phyloP scores from a whole-genome alignment of 768 basidiomycete genomes.

The Gloeostereum incarnatum region DNA sequence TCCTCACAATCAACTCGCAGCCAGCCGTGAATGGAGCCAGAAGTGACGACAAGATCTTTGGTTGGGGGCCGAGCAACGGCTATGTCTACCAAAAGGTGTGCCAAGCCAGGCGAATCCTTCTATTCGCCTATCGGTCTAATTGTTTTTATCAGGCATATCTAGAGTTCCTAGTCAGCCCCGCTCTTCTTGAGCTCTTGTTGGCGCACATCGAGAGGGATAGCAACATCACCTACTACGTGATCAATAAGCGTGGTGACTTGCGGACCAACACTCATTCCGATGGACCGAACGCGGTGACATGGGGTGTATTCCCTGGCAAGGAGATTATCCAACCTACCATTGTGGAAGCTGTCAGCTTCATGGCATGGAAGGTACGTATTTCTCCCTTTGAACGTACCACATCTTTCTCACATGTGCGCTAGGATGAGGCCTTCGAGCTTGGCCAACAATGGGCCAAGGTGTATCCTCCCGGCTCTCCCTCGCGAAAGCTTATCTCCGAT shows the following conservation, averaged over 20 bases:
- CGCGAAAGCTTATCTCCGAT: constrained; percentile 65
- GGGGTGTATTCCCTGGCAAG: constrained; percentile 97
- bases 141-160: constrained; percentile 66
- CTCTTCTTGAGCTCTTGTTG: constrained; percentile 63
- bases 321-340: constrained; percentile 95
- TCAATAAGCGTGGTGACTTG: constrained; percentile 92
- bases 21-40: constrained; percentile 87
- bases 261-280: constrained; percentile 92
- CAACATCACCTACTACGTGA: constrained; percentile 93
- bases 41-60: constrained; percentile 79
- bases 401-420: constrained; percentile 7
- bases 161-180: constrained; percentile 86
- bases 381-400: neutral
- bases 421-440: constrained; percentile 94
- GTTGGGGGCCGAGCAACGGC: constrained; percentile 92
- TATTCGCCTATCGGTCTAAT: constrained; percentile 3
- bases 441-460: constrained; percentile 86
- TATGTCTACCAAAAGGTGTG: constrained; percentile 91
- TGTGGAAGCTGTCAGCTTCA: constrained; percentile 95
- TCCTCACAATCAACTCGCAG: constrained; percentile 95
- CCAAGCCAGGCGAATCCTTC: neutral
- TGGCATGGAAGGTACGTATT: constrained; percentile 85
- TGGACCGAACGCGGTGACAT: constrained; percentile 97
- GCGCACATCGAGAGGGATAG: constrained; percentile 79
- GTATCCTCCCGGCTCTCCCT: constrained; percentile 70